These are phyloP conservation scores for Coleophoma crateriformis DNA, from an alignment of 2,329 filamentous ascomycete species.

Conservation along the genomic window DNA sequence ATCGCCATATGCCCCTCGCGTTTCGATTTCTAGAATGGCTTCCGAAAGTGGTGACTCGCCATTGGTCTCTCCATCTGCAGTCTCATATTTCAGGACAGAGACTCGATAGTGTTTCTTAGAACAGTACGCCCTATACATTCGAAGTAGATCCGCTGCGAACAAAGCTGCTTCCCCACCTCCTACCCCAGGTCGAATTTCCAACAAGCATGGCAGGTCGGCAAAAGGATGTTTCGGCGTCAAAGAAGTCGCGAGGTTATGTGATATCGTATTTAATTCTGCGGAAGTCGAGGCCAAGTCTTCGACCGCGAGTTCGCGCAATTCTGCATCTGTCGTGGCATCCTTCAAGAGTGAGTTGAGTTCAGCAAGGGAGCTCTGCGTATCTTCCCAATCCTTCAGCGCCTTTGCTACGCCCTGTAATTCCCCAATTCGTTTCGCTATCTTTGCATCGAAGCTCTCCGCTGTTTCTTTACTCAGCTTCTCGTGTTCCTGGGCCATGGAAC, in stretches of 20 bases:
- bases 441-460: conserved; percentile 48
- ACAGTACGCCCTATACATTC: conserved; percentile 86
- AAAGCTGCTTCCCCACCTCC: conserved; percentile 88
- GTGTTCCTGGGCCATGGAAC: conserved; percentile 52
- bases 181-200: conserved; percentile 88
- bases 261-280: conserved; percentile 55
- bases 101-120: conserved; percentile 59
- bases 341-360: conserved; percentile 48
- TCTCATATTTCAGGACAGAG: conserved; percentile 74
- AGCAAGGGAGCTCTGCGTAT: conserved; percentile 42
- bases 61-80: conserved; percentile 57
- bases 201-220: conserved; percentile 78
- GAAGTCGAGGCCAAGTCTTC: conserved; percentile 73
- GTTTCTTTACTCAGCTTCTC: conserved; percentile 45
- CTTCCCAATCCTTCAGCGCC: conserved; percentile 55
- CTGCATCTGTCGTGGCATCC: conserved; percentile 43
- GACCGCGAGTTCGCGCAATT: conserved; percentile 72
- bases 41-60: conserved; percentile 72
- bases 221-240: conserved; percentile 88
- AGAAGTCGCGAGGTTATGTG: conserved; percentile 64
- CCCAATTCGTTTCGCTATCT: conserved; percentile 53
- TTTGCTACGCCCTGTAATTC: conserved; percentile 52
- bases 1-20: conserved; percentile 70
- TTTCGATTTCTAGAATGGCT: conserved; percentile 78
- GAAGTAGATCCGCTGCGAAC: conserved; percentile 80